Evolutionary conservation across 169 alveolate genomes (phyloP).

Genomic region (Eimeria brunetti): DNA sequence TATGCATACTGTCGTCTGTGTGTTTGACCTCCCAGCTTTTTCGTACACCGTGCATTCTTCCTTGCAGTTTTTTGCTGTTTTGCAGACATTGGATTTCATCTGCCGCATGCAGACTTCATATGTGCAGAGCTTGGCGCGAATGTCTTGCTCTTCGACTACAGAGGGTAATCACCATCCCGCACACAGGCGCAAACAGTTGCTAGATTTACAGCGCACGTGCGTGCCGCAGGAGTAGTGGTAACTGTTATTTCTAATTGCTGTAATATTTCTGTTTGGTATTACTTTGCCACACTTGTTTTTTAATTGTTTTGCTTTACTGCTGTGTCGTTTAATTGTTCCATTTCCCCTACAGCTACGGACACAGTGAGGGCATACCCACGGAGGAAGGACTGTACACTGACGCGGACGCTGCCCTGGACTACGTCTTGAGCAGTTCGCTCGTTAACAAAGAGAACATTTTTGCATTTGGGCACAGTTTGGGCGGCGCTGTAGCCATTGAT

Average conservation of each 20-base stretch:
- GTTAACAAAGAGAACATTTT: constrained; percentile 79
- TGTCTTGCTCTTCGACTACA: constrained; percentile 55
- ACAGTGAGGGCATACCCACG: constrained; percentile 74
- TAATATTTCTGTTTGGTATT: too few relatives aligned
- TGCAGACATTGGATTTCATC: constrained; percentile 68
- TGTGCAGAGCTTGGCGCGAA: constrained; percentile 7
- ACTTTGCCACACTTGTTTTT: neutral
- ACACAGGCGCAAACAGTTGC: neutral
- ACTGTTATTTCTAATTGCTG: too few relatives aligned
- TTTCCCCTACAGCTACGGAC: constrained; percentile 59
- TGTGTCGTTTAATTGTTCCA: neutral
- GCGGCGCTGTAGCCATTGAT: constrained; percentile 88
- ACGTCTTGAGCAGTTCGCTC: neutral
- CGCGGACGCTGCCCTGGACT: constrained; percentile 64
- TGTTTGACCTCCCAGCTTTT: neutral
- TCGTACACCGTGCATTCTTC: neutral
- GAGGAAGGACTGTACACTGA: constrained; percentile 72
- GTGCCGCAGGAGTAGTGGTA: too few relatives aligned
- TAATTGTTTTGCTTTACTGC: neutral
- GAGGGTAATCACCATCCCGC: constrained; percentile 48
- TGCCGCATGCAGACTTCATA: constrained; percentile 3
- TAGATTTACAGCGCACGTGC: neutral
- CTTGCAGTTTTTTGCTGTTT: neutral
- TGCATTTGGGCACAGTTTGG: constrained; percentile 85
- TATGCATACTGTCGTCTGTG: too few relatives aligned